These are phyloP conservation scores for Rusavskia elegans DNA, from an alignment of 495 filamentous ascomycete genomes.

Conservation along the genomic window DNA sequence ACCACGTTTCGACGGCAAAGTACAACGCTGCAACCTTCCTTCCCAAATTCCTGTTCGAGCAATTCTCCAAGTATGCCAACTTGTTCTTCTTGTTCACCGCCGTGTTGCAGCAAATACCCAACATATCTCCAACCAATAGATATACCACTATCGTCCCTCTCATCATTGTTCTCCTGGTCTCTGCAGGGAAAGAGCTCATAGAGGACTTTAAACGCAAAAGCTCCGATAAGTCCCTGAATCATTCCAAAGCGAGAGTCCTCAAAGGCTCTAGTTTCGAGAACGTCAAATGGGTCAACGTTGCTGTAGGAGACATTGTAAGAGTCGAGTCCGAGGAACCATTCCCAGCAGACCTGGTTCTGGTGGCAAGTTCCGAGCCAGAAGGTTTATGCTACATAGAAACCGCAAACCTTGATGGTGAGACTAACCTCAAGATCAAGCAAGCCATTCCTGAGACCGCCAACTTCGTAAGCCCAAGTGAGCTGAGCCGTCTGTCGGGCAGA, in stretches of 20 bases:
- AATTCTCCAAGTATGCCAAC: slow-evolving; percentile 99
- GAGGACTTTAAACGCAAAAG: slow-evolving; percentile 85
- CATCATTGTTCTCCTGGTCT: slow-evolving; percentile 75
- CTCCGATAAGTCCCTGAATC: slow-evolving; percentile 77
- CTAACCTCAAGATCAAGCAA: slow-evolving; percentile 98
- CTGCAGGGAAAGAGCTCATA: slow-evolving; percentile 84
- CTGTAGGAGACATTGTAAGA: slow-evolving; percentile 85
- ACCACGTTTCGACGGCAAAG: slow-evolving; percentile 94
- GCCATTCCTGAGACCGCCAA: slow-evolving; percentile 84
- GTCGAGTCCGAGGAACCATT: slow-evolving; percentile 95
- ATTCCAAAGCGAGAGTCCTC: slow-evolving; percentile 71
- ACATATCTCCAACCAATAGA: slow-evolving; percentile 81
- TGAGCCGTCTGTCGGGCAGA: slow-evolving; percentile 74
- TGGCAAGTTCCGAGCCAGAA: slow-evolving; percentile 93
- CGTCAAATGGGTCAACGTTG: slow-evolving; percentile 82
- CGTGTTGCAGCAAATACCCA: slow-evolving; percentile 85
- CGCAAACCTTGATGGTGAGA: slow-evolving; percentile 94
- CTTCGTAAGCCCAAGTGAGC: slow-evolving; percentile 71
- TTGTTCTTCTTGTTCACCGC: slow-evolving; percentile 99
- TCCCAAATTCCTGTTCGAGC: slow-evolving; percentile 95
- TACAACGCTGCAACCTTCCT: slow-evolving; percentile 94
- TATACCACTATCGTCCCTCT: slow-evolving; percentile 95
- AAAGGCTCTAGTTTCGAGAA: slow-evolving; percentile 74
- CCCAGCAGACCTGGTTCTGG: slow-evolving; percentile 80
- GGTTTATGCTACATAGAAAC: slow-evolving; percentile 99